Percentiles rank a stretch among this genome's conserved stretches.
Evolutionary conservation across 163 green algal genomes (phyloP).

Genomic region (Prototheca cutis): DNA sequence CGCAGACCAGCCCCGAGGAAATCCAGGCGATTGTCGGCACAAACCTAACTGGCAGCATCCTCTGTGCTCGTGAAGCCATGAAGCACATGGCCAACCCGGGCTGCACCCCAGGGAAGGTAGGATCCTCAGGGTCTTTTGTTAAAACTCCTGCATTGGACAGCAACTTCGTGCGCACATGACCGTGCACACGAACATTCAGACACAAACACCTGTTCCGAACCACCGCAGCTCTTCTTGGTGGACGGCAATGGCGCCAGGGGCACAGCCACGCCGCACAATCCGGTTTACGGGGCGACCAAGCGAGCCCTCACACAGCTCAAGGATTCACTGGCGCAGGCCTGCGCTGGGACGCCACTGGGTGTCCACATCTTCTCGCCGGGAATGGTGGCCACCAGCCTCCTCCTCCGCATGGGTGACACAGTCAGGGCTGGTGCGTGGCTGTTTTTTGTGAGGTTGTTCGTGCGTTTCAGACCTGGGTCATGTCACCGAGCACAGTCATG

Average conservation of each 20-base stretch:
- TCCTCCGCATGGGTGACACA: conserved; percentile 15
- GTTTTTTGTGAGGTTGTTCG: too few relatives aligned
- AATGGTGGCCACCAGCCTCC: conserved; percentile 42
- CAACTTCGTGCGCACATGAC: too few relatives aligned
- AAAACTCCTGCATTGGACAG: too few relatives aligned
- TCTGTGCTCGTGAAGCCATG: conserved; percentile 20
- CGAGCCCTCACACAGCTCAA: conserved; percentile 26
- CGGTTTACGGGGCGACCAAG: conserved; percentile 32
- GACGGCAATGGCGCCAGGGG: conserved; percentile 27
- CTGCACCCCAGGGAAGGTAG: neutral
- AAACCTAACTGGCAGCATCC: conserved; percentile 30
- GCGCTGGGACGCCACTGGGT: conserved; percentile 4
- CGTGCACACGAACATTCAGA: too few relatives aligned
- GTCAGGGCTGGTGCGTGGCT: neutral
- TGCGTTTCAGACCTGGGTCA: too few relatives aligned
- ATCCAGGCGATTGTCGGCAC: conserved; percentile 23
- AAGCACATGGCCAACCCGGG: conserved; percentile 7
- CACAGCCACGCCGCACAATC: conserved; percentile 22
- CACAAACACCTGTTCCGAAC: too few relatives aligned
- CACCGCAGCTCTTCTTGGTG: conserved; percentile 27
- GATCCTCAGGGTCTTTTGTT: too few relatives aligned
- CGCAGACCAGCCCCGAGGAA: conserved; percentile 4
- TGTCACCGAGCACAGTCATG: too few relatives aligned
- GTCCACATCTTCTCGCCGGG: conserved; percentile 34
- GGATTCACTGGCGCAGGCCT: conserved; percentile 22